Evolutionary conservation across 2,329 filamentous ascomycete genomes (phyloP).

Genomic region (Zymoseptoria pseudotritici): DNA sequence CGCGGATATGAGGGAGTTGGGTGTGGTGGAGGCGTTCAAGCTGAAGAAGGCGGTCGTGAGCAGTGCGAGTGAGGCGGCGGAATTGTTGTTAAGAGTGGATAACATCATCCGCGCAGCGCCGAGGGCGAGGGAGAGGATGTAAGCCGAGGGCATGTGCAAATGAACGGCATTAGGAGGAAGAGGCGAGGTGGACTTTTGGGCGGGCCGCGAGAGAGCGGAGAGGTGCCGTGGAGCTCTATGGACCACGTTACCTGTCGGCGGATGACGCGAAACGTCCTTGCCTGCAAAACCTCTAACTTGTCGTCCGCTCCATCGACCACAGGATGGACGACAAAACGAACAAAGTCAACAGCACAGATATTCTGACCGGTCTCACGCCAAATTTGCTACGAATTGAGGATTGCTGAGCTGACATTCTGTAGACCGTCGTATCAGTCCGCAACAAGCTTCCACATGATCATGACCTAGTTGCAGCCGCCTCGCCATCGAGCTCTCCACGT

Average conservation of each 20-base stretch:
- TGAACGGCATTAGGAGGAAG: neutral
- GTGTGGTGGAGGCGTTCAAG: constrained; percentile 97
- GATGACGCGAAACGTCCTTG: neutral
- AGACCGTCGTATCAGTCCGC: too few relatives aligned
- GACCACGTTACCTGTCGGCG: neutral
- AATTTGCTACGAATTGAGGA: too few relatives aligned
- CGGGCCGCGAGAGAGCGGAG: neutral
- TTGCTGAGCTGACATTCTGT: too few relatives aligned
- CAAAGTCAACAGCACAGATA: too few relatives aligned
- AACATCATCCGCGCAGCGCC: constrained; percentile 96
- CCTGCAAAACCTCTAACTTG: too few relatives aligned
- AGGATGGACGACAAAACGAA: too few relatives aligned
- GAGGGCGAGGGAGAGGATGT: constrained; percentile 70
- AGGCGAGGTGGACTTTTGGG: neutral
- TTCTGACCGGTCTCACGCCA: too few relatives aligned
- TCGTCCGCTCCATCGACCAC: too few relatives aligned
- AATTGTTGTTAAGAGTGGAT: constrained; percentile 90
- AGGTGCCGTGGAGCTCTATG: neutral
- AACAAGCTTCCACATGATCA: too few relatives aligned
- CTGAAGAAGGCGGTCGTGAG: constrained; percentile 96
- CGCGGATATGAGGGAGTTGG: constrained; percentile 88
- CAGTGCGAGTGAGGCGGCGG: constrained; percentile 90
- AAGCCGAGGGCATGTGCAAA: constrained; percentile 18
- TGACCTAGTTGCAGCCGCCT: too few relatives aligned
- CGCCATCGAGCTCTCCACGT: too few relatives aligned